phyloP scores from a whole-genome alignment of 2,329 filamentous ascomycete species.

The Didymella pinodella region DNA sequence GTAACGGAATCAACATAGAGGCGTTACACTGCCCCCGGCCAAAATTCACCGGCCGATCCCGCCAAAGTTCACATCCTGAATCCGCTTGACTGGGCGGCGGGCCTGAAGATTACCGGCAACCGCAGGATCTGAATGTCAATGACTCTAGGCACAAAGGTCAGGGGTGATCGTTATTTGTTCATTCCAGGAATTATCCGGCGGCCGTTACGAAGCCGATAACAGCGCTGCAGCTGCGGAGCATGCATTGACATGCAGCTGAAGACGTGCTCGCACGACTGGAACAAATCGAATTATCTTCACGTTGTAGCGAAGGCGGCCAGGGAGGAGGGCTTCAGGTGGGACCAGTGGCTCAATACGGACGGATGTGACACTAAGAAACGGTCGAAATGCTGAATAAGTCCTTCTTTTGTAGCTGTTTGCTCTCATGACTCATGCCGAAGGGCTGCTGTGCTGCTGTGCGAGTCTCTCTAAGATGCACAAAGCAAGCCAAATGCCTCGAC shows the following conservation, averaged over 20 bases:
- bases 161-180: background rate
- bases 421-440: background rate
- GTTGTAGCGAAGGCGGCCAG: constrained; percentile 2
- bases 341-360: background rate
- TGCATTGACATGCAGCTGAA: constrained; percentile 2
- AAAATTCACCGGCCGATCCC: background rate
- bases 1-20: background rate
- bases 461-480: background rate
- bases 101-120: background rate
- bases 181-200: background rate
- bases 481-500: constrained; percentile 1
- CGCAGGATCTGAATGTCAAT: background rate
- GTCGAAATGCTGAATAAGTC: background rate
- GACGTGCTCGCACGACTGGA: constrained; percentile 5
- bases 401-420: background rate
- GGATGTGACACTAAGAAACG: background rate
- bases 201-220: background rate
- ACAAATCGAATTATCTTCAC: constrained; percentile 6
- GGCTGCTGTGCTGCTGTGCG: constrained; percentile 2
- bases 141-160: background rate
- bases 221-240: constrained; percentile 4
- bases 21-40: background rate
- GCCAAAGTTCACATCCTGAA: background rate
- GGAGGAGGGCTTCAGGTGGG: background rate
- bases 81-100: background rate